Conservation (phyloP, 208 protist genomes). For the Trypanosoma congolense region DNA sequence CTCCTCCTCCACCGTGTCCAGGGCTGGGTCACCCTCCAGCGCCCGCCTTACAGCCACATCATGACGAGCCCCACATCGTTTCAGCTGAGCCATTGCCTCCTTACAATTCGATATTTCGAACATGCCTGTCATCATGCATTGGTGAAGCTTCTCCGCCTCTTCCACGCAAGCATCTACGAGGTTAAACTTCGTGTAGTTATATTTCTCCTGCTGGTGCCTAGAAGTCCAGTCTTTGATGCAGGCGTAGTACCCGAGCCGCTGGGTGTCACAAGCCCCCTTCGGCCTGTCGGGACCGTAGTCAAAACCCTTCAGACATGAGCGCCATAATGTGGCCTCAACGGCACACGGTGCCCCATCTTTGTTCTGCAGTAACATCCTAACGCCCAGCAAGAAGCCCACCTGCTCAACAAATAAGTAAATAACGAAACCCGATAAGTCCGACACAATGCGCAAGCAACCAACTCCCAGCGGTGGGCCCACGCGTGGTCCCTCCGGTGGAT, state of each 20-base stretch:
- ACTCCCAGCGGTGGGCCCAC: no score
- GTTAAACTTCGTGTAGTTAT: constrained; percentile 66
- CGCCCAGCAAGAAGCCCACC: no score
- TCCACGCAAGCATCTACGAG: constrained; percentile 40
- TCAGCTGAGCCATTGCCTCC: constrained; percentile 66
- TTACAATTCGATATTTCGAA: constrained; percentile 78
- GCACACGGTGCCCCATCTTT: constrained; percentile 53
- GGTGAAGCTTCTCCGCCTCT: constrained; percentile 75
- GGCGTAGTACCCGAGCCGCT: constrained; percentile 65
- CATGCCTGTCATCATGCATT: constrained; percentile 90
- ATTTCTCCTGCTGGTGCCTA: constrained; percentile 31
- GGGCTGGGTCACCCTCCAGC: constrained; percentile 55
- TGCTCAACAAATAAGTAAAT: no score
- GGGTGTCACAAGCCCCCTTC: constrained; percentile 60
- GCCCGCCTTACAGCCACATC: constrained; percentile 44
- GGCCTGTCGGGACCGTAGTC: constrained; percentile 78
- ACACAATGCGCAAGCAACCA: no score
- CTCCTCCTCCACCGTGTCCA: constrained; percentile 42
- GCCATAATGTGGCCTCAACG: constrained; percentile 67
- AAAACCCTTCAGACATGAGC: constrained; percentile 80
- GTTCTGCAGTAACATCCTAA: constrained; percentile 20
- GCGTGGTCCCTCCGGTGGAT: no score
- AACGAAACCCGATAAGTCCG: no score
- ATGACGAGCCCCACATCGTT: constrained; percentile 58
- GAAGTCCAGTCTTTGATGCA: constrained; percentile 75